These are phyloP conservation scores for Fusarium sacchari DNA, from an alignment of 2,329 filamentous ascomycete species.

Conservation along the genomic window DNA sequence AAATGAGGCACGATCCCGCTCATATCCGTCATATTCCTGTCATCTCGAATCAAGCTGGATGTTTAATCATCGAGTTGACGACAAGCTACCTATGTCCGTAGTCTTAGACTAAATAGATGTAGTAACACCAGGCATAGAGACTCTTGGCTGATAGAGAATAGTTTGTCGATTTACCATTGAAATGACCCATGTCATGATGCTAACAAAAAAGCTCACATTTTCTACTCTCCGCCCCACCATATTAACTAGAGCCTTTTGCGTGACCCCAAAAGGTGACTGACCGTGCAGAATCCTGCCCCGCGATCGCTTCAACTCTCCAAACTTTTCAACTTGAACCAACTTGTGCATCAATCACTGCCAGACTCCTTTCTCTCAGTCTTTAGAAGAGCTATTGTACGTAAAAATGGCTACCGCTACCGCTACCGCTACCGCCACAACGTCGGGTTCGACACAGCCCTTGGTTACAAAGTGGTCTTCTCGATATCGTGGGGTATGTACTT, in stretches of 20 bases:
- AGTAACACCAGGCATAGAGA: too few species aligned
- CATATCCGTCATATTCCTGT: too few species aligned
- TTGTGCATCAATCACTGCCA: neutral
- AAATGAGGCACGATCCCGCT: neutral
- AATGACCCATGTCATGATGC: conserved; percentile 21
- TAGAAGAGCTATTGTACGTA: neutral
- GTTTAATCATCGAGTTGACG: neutral
- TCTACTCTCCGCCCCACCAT: conserved; percentile 19
- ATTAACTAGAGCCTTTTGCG: conserved; percentile 16
- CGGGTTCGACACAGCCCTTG: conserved; percentile 50
- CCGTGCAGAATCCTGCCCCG: conserved; percentile 16
- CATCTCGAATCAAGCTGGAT: neutral
- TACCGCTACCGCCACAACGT: conserved; percentile 30
- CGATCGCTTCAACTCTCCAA: conserved; percentile 27
- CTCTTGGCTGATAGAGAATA: neutral
- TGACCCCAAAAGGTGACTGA: conserved; percentile 12
- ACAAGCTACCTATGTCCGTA: neutral
- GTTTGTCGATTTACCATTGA: neutral
- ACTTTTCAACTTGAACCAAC: conserved; percentile 2
- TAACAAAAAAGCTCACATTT: conserved; percentile 8
- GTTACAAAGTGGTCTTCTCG: conserved; percentile 68
- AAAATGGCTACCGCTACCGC: conserved; percentile 37
- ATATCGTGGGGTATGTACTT: conserved; percentile 67
- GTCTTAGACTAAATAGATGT: neutral
- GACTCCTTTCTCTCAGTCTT: neutral